Base-by-base conservation (phyloP, 441 rosid species). In the Bocquillonia castaneifolia region DNA sequence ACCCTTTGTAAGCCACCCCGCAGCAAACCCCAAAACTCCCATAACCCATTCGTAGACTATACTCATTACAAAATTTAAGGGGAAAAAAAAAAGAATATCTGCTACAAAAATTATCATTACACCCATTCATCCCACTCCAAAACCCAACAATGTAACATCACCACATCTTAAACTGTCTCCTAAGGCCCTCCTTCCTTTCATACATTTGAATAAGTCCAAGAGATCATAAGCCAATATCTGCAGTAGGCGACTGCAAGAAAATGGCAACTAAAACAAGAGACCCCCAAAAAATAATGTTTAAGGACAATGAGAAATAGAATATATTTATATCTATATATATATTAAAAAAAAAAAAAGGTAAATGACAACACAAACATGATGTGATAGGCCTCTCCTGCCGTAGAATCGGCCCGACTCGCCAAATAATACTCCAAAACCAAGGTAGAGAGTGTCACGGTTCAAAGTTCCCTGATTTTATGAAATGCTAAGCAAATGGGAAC, bases 41-140 rank as follows among this genome's bases (percentile, higher is more conserved):
- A 28, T 18, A n/a, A 15, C 66, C 71, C 69, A 31, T 54, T 32
- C 5, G 26, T 42, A n/a, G 58, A 61, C 74, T 77, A 31, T 51
- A 70, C 76, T 60, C 45, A 1, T 57, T 73, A 69, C 77, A 74
- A 58, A 69, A 68, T 62, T 51, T 62, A n/a, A 20, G 12, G 18
- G 26, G 5, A 17, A 20, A 18, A 28, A 62, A 29, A 28, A 59
- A 68, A 45, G 63, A 74, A 47, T 48, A 39, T 23, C 13, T 50
- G 26, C 70, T n/a, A 56, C 44, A 61, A 72, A 64, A 81, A 69
- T 26, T 66, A 71, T 68, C 68, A 69, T 65, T 66, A 74, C 72
- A 70, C 26, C 68, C 34, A 59, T 34, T 64, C 51, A n/a, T 48
- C 65, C 47, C 64, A 36, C 31, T 61, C 60, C 29, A 53, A 40